Evolutionary conservation across 352 stramenopile genomes (phyloP), one percentile per base, ranked within the genome.

Genomic region (Pythium grandisporangium): DNA sequence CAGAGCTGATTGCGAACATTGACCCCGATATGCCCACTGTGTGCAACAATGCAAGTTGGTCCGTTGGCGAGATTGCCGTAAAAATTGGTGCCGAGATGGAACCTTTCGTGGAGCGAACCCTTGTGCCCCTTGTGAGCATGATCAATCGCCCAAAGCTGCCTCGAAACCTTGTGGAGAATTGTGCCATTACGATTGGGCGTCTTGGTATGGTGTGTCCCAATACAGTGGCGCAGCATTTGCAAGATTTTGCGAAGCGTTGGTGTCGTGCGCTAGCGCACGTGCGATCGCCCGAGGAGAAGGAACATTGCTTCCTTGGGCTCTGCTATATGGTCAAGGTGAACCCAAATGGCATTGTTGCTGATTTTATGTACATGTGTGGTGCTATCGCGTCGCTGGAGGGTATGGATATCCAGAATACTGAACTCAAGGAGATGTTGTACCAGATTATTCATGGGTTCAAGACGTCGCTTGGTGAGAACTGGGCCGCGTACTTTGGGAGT

Each of bases 31-130:
- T 84, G 46, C 77, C 83, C 29, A 93, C 77, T 6, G 84, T 96
- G 40, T 96, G 84, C 76, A 96, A 96, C 66, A 96, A 96, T 54
- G 84, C 84, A 32, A 95, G 82, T 48, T 96, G 84, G 84, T 89
- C 84, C 23, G 74, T 96, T 11, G 84, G 84, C 10, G 84, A 96
- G 57, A 92, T 96, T 45, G 80, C 84, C 6, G 65, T 93, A 25
- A 79, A 84, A 37, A 81, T 90, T 17, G 78, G 77, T 17, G 57
- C 58, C n/a, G 82, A 90, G 29, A 93, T 96, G 57, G 63, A 84
- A 47, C 81, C 81, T 40, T 95, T 80, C 42, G 77, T 93, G 5
- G 66, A 85, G 45, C 66, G 44, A 26, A 81, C 70, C 38, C 60
- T 95, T 33, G 61, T 24, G 3, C 71, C 74, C 30, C 48, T 95